Percentiles rank a stretch among this genome's conserved stretches.
These are phyloP conservation scores for Ambrosia hybrid DNA, from an alignment of 140 eudicot species.

Conservation along the genomic window DNA sequence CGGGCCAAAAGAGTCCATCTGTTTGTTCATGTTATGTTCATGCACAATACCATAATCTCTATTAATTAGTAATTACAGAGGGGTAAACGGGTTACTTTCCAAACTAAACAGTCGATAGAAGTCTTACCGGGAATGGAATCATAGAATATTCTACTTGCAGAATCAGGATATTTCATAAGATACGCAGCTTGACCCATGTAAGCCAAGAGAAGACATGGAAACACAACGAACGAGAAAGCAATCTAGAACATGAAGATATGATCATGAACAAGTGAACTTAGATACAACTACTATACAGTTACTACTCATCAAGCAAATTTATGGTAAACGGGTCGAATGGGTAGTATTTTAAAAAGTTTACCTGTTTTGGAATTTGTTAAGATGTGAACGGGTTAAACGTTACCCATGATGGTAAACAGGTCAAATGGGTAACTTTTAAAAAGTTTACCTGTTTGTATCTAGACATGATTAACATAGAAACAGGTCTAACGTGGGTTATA, in stretches of 20 bases:
- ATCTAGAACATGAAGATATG: conserved; percentile 45
- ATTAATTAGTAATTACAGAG: not conserved
- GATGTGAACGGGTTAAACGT: not conserved
- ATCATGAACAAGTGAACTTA: not conserved
- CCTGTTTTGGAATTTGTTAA: not conserved
- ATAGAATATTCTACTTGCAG: conserved; percentile 64
- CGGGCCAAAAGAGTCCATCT: conserved; percentile 93
- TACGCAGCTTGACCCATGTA: conserved; percentile 98
- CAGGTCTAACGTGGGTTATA: not conserved
- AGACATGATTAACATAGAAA: not conserved
- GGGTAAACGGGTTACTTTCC: not conserved
- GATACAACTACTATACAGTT: not conserved
- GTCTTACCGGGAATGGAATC: conserved; percentile 85
- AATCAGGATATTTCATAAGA: conserved; percentile 62
- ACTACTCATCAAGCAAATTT: not conserved
- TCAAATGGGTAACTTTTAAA: not conserved
- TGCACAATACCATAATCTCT: not conserved
- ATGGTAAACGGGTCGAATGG: conserved; percentile 1
- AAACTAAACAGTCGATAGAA: conserved; percentile 1
- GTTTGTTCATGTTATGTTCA: conserved; percentile 10
- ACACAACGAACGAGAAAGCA: conserved; percentile 84
- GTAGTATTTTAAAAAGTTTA: not conserved
- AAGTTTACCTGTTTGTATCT: conserved; percentile 4
- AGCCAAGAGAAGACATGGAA: conserved; percentile 95
- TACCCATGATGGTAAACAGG: not conserved